These are phyloP conservation scores for Tricholomella constricta DNA, from an alignment of 768 basidiomycete genomes.

Conservation along the genomic window DNA sequence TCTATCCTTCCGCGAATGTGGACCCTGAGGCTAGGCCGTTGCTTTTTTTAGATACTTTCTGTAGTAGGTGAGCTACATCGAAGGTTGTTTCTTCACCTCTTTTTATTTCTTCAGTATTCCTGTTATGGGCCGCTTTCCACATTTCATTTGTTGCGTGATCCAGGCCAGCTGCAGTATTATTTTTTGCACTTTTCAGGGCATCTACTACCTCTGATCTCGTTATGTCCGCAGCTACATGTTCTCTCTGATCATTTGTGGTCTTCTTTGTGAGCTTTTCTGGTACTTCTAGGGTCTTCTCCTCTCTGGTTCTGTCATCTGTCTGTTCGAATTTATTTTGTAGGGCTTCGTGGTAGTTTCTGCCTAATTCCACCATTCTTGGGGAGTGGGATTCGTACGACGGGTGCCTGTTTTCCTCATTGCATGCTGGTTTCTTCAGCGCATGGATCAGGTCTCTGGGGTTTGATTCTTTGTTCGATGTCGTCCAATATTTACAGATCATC, in stretches of 20 bases:
- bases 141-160: background rate
- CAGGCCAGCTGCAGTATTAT: background rate
- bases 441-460: background rate
- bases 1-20: slow-evolving; percentile 32
- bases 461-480: no score
- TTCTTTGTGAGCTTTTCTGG: background rate
- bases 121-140: background rate
- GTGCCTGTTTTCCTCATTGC: background rate
- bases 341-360: slow-evolving; percentile 7
- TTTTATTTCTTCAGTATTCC: background rate
- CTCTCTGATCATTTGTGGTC: background rate
- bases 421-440: background rate
- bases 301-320: background rate
- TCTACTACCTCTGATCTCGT: background rate
- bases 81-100: no score
- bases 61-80: no score
- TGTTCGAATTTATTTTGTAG: slow-evolving; percentile 1
- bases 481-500: no score
- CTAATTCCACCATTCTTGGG: slow-evolving; percentile 7
- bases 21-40: slow-evolving; percentile 17
- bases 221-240: background rate
- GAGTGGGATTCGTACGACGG: background rate
- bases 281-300: background rate
- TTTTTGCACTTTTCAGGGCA: background rate
- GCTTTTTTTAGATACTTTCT: slow-evolving; percentile 30